Base-by-base conservation (phyloP, 257 asterid genomes). In the Haberlea rhodopensis region DNA sequence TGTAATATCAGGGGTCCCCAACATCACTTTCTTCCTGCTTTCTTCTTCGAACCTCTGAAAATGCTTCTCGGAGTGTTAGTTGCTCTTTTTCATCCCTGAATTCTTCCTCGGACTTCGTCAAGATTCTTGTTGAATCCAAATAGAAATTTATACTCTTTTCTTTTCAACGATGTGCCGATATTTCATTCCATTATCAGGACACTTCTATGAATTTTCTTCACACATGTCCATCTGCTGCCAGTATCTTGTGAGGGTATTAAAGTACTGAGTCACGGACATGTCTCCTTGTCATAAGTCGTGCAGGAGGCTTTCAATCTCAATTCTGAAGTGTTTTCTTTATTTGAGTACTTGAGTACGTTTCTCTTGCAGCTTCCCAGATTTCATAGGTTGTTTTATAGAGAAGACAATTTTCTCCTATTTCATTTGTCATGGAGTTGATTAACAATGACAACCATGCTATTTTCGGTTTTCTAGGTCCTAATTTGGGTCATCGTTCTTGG, bases 381-480 rank as follows among this genome's bases (percentile, higher is more conserved):
- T 53, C 71, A 6, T 29, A 9, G 3, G 53, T 22, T n/a, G 7
- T 29, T 0, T 7, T 6, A 10, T 27, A 53, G 2, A 53, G 22
- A 4, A 49, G 25, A 19, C 53, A 53, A 6, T 7, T 34, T 31
- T 53, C 34, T 5, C 37, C 71, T 1, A 54, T 21, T 8, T 53
- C 52, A 13, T 48, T 66, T 1, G 34, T 53, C 71, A 53, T 66
- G 1, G 49, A 65, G 15, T 52, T 51, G n/a, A 66, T 32, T 2
- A 66, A 19, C 71, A 34, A 66, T 2, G 63, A 53, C 37, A 66
- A 66, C 22, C 53, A 29, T 29, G 9, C 22, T 53, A 15, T 66
- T 54, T 19, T 59, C 34, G 0, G 2, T 6, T 9, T 28, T 63
- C 48, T 45, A 63, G 5, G 0, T 28, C 10, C 25, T 7, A 16